These are phyloP conservation scores for Helenozyma rhizophorensis DNA, from an alignment of 805 yeast species.

Conservation along the genomic window DNA sequence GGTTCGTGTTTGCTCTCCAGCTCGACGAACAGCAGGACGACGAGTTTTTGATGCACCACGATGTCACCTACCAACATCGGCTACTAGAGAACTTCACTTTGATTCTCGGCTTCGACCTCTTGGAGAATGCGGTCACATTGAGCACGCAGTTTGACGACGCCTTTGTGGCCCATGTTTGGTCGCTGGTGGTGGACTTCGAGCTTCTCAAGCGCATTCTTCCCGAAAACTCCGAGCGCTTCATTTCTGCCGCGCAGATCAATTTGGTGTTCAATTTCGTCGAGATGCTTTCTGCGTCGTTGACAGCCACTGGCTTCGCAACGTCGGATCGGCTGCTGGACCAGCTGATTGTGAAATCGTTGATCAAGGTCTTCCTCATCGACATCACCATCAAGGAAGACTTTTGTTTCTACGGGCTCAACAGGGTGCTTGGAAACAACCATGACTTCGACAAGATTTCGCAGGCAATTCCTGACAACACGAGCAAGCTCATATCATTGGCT, in stretches of 20 bases:
- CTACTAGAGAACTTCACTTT: slow-evolving; percentile 51
- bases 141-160: slow-evolving; percentile 21
- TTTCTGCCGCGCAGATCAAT: slow-evolving; percentile 39
- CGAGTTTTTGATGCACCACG: slow-evolving; percentile 24
- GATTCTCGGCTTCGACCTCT: slow-evolving; percentile 49
- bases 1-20: slow-evolving; percentile 24
- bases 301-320: slow-evolving; percentile 25
- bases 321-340: slow-evolving; percentile 6
- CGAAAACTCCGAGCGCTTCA: slow-evolving; percentile 42
- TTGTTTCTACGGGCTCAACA: slow-evolving; percentile 50
- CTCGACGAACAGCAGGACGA: slow-evolving; percentile 22
- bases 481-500: slow-evolving; percentile 8
- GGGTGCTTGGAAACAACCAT: slow-evolving; percentile 48
- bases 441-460: slow-evolving; percentile 40
- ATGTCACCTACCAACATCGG: slow-evolving; percentile 24
- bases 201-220: slow-evolving; percentile 42
- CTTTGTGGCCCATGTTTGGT: slow-evolving; percentile 19
- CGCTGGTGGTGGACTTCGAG: slow-evolving; percentile 24
- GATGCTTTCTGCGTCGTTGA: slow-evolving; percentile 43
- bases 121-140: slow-evolving; percentile 42
- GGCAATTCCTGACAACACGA: slow-evolving; percentile 30
- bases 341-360: slow-evolving; percentile 22
- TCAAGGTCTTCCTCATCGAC: slow-evolving; percentile 38
- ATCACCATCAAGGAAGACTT: slow-evolving; percentile 37
- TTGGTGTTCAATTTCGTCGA: slow-evolving; percentile 51